Base-by-base conservation (phyloP, 1,284 basidiomycete species). In the Testicularia cyperi region DNA sequence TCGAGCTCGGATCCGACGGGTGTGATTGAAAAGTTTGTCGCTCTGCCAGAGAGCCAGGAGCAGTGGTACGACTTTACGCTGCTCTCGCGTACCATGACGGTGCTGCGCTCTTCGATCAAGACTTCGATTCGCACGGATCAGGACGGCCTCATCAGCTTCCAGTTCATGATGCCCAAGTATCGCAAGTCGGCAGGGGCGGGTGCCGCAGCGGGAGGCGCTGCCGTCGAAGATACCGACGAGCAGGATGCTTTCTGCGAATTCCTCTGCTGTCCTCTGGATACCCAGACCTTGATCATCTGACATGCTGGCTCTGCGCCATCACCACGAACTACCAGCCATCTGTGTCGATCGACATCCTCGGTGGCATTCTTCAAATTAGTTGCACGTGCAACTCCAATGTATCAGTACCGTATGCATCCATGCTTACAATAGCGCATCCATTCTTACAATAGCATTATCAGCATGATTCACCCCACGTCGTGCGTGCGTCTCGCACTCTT, bases 111-210 rank as follows among this genome's bases (percentile, higher is more conserved):
- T 7, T 70, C 68, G 2, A 40, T 65, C 37, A 72, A 72, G 40
- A 68, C 68, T 0, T 69, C 66, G 1, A 31, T 72, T 4, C 52
- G 70, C 13, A 64, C 52, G 42, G 70, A 72, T 38, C 48, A 63
- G n/a, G 44, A 48, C 2, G 70, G 68, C 5, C 51, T 72, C 29
- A 57, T 69, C 9, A 70, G 68, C 42, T 52, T 67, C 18, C 70
- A 72, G 30, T 72, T 70, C 35, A 65, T 70, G 63, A 63, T 72
- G 42, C 60, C 69, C 31, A 57, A 54, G 24, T 56, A 60, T 33
- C 53, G 56, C 38, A 52, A 47, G 13, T 19, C 29, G 3, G 33
- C 39, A 8, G 29, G 36, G 15, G 18, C 33, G n/a, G 44, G 28
- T 9, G 30, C 35, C 6, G 30, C 29, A 21, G 20, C 20, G 14